Evolutionary conservation across 2,329 filamentous ascomycete species (phyloP).

Genomic region (Hypomyces rosellus): DNA sequence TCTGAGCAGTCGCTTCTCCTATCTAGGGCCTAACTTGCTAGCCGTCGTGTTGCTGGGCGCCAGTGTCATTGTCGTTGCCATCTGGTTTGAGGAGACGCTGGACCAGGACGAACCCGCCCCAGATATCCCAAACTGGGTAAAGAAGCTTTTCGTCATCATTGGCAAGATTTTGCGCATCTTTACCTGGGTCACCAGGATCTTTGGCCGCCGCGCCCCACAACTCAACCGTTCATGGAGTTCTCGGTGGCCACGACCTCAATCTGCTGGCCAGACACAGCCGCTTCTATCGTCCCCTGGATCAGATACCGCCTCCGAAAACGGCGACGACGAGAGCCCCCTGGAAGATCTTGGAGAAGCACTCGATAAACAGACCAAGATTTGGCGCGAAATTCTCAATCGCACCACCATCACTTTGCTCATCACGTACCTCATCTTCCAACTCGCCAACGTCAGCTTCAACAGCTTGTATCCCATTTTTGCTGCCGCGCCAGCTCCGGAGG

Average conservation of each 20-base stretch:
- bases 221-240: conserved; percentile 32
- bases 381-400: conserved; percentile 61
- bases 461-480: conserved; percentile 92
- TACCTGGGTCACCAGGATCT: conserved; percentile 19
- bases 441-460: conserved; percentile 93
- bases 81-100: conserved; percentile 80
- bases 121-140: conserved; percentile 28
- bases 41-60: conserved; percentile 64
- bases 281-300: conserved; percentile 19
- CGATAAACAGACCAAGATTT: conserved; percentile 18
- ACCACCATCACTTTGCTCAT: conserved; percentile 76
- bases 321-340: conserved; percentile 13
- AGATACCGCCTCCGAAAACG: conserved; percentile 18
- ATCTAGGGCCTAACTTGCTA: conserved; percentile 76
- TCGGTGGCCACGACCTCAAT: conserved; percentile 29
- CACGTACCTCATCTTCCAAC: conserved; percentile 88
- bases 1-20: conserved; percentile 62
- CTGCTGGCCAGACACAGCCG: conserved; percentile 20
- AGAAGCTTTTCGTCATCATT: conserved; percentile 17
- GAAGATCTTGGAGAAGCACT: conserved; percentile 9
- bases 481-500: conserved; percentile 65
- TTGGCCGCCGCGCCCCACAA: conserved; percentile 10
- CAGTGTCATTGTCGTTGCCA: conserved; percentile 65
- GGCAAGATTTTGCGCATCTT: background rate
- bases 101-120: conserved; percentile 25